Percentiles rank a stretch among this genome's conserved stretches.
Evolutionary conservation across 768 basidiomycete species (phyloP).

Genomic region (Amyloporia xantha): DNA sequence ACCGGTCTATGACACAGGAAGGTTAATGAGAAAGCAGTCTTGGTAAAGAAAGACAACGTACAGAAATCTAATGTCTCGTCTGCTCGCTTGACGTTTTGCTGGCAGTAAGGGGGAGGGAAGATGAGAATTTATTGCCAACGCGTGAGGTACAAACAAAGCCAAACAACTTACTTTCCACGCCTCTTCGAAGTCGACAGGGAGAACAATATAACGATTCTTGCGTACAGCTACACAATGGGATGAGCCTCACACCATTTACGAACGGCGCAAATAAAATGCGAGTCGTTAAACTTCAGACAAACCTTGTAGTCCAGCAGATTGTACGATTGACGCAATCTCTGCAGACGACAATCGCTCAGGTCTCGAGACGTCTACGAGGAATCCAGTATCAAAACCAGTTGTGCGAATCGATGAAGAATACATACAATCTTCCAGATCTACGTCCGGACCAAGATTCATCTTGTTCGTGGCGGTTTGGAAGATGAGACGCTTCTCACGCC

Average conservation of each 20-base stretch:
- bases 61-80: slow-evolving; percentile 99
- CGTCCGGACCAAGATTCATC: slow-evolving; percentile 97
- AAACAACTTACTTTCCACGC: slow-evolving; percentile 95
- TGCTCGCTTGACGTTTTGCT: slow-evolving; percentile 95
- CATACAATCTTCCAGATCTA: slow-evolving; percentile 97
- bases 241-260: too few relatives aligned
- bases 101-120: slow-evolving; percentile 26
- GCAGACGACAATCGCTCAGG: slow-evolving; percentile 95
- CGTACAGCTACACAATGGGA: slow-evolving; percentile 63
- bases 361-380: slow-evolving; percentile 77
- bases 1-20: slow-evolving; percentile 33
- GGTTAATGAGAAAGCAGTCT: neutral
- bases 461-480: slow-evolving; percentile 97
- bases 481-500: slow-evolving; percentile 92
- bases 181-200: slow-evolving; percentile 97
- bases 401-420: slow-evolving; percentile 9
- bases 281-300: slow-evolving; percentile 5
- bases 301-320: slow-evolving; percentile 97
- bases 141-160: slow-evolving; percentile 35
- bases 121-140: slow-evolving; percentile 23
- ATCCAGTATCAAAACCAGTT: slow-evolving; percentile 9
- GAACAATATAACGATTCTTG: slow-evolving; percentile 96
- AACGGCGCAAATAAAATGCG: neutral
- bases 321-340: slow-evolving; percentile 91
- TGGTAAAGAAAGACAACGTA: slow-evolving; percentile 30